Base-by-base conservation (phyloP, 2,329 filamentous ascomycete species). In the Paecilomyces variotii region DNA sequence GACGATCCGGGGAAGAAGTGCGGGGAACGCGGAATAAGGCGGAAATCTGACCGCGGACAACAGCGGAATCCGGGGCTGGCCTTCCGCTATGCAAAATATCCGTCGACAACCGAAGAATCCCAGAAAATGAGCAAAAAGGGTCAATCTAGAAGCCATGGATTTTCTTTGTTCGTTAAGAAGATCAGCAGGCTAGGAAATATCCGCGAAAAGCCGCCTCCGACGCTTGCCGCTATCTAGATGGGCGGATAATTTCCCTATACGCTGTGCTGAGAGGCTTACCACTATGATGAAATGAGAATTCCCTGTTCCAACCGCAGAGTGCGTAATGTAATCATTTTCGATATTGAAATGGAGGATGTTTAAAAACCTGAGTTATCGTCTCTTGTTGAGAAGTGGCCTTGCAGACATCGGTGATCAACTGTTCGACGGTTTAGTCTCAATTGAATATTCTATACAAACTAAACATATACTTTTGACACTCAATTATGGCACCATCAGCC, bases 401-500 rank as follows among this genome's bases (percentile, higher is more conserved):
- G 7, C 49, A 28, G 50, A 28, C 7, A 24, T 45, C 39, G 19
- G 19, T n/a, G 7, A 45, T 14, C 1, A 24, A 32, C 30, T 32
- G 30, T 45, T 45, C n/a, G n/a, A 45, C 39, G 2, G 19, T 45
- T 32, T 3, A 19, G n/a, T n/a, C 9, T 5, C 24, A 24, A 19
- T 7, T 1, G n/a, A 10, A 24, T n/a, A 6, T 19, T 24, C n/a
- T 45, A 45, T 24, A 45, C 39, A 9, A 45, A 24, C 5, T 6
- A n/a, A 7, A 45, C n/a, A 19, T 45, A 45, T 7, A 19, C 19
- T 45, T 12, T 12, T 19, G 14, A 45, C 6, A 39, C 2, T 19
- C 14, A 45, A 55, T 58, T 14, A 62, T 62, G 61, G 59, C 61
- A n/a, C 61, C 61, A 19, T 61, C 59, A 34, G 60, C 60, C 27